A percentile compares a stretch with the other conserved stretches of the same genome.
phyloP scores from a whole-genome alignment of 495 filamentous ascomycete genomes.

The Neurospora intermedia region DNA sequence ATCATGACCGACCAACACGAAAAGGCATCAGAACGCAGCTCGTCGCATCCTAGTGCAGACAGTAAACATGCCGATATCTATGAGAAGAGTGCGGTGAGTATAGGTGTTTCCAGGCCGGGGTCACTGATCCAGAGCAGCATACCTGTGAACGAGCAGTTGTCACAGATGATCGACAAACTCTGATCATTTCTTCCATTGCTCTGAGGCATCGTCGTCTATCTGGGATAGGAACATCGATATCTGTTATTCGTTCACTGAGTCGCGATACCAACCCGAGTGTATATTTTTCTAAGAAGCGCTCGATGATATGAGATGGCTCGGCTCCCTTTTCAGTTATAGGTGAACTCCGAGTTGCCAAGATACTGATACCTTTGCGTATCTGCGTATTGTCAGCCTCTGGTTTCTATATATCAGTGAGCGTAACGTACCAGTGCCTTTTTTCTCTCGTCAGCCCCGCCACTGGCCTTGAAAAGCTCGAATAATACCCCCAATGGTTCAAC shows the following conservation, averaged over 20 bases:
- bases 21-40: slow-evolving; percentile 67
- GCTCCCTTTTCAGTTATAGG: slow-evolving; percentile 31
- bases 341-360: slow-evolving; percentile 55
- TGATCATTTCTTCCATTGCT: slow-evolving; percentile 83
- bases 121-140: slow-evolving; percentile 14
- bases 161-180: slow-evolving; percentile 54
- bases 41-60: slow-evolving; percentile 62
- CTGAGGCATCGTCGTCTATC: slow-evolving; percentile 67
- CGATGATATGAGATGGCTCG: slow-evolving; percentile 46
- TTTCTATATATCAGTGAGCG: not conserved
- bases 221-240: slow-evolving; percentile 38
- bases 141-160: slow-evolving; percentile 80
- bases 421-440: slow-evolving; percentile 40
- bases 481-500: slow-evolving; percentile 66
- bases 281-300: slow-evolving; percentile 78
- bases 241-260: slow-evolving; percentile 73
- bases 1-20: slow-evolving; percentile 76
- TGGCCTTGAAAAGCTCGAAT: slow-evolving; percentile 72
- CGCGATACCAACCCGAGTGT: slow-evolving; percentile 80
- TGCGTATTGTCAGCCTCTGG: slow-evolving; percentile 18
- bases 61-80: slow-evolving; percentile 83
- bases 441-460: slow-evolving; percentile 54
- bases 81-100: not conserved
- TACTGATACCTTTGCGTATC: slow-evolving; percentile 52
- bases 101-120: not conserved